Evolutionary conservation across 2,329 filamentous ascomycete genomes (phyloP).

Genomic region (Claviceps humidiphila): DNA sequence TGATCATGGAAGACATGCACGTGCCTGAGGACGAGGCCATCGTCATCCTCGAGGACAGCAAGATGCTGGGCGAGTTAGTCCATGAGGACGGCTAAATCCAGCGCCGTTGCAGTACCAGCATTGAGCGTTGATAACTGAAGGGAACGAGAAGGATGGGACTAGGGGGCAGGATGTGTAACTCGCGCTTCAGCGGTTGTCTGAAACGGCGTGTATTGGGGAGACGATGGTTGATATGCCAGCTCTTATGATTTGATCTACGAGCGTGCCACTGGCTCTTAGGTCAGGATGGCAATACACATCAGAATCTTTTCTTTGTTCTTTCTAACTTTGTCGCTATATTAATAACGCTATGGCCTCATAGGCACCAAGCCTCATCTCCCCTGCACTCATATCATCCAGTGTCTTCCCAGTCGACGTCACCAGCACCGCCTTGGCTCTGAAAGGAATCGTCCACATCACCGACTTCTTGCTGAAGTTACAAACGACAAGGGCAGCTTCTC

Average conservation of each 20-base stretch:
- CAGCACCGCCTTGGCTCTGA: slow-evolving; percentile 19
- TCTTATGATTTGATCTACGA: not conserved
- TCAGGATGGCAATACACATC: not conserved
- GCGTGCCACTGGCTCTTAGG: not conserved
- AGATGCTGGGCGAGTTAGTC: slow-evolving; percentile 51
- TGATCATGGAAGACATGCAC: slow-evolving; percentile 44
- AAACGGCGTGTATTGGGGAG: not conserved
- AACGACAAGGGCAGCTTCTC: slow-evolving; percentile 21
- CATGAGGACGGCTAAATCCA: slow-evolving; percentile 40
- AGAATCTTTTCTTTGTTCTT: not conserved
- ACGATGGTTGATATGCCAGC: not conserved
- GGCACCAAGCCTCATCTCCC: slow-evolving; percentile 19
- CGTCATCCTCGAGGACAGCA: slow-evolving; percentile 52
- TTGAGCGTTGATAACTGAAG: not conserved
- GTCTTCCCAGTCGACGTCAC: slow-evolving; percentile 20
- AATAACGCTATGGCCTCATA: slow-evolving; percentile 24
- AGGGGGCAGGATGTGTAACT: not conserved
- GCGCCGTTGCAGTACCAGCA: not conserved
- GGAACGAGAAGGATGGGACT: not conserved
- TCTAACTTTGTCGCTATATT: slow-evolving; percentile 5
- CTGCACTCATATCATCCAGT: slow-evolving; percentile 14
- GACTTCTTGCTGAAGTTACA: slow-evolving; percentile 25
- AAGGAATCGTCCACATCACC: slow-evolving; percentile 18
- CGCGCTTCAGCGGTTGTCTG: not conserved
- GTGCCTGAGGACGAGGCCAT: slow-evolving; percentile 30